These are phyloP conservation scores for Salvia hispanica DNA, from an alignment of 257 asterid genomes.

Conservation along the genomic window DNA sequence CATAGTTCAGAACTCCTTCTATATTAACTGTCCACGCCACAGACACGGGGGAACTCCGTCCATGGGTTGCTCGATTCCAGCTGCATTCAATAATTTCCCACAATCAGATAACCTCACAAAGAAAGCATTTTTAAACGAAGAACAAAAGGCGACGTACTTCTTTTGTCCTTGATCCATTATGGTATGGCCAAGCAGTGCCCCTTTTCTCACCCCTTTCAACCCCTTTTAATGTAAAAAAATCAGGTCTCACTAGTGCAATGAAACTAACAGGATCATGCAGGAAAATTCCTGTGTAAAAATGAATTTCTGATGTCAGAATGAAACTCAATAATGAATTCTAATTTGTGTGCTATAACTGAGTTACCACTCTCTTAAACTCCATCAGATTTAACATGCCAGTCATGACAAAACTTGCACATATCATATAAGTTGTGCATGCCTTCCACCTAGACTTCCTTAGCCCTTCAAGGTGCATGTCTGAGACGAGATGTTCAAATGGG, in stretches of 20 bases:
- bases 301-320: not conserved
- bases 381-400: constrained; percentile 94
- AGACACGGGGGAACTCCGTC: constrained; percentile 75
- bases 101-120: not conserved
- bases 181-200: constrained; percentile 84
- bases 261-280: constrained; percentile 93
- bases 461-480: constrained; percentile 73
- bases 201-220: constrained; percentile 96
- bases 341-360: not conserved
- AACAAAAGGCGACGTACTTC: constrained; percentile 41
- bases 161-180: constrained; percentile 90
- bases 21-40: constrained; percentile 89
- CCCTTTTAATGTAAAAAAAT: constrained; percentile 89
- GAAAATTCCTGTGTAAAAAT: constrained; percentile 60
- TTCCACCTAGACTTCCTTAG: constrained; percentile 75
- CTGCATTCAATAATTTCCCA: constrained; percentile 47
- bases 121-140: not conserved
- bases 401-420: constrained; percentile 87
- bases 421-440: constrained; percentile 62
- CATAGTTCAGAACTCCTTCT: constrained; percentile 61
- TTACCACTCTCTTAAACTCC: constrained; percentile 81
- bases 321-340: not conserved
- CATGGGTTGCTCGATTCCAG: constrained; percentile 91
- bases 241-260: constrained; percentile 87
- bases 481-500: constrained; percentile 28